Percentiles rank a stretch among this genome's conserved stretches.
These are phyloP conservation scores for Abrus precatorius DNA, from an alignment of 306 rosid species.

Conservation along the genomic window DNA sequence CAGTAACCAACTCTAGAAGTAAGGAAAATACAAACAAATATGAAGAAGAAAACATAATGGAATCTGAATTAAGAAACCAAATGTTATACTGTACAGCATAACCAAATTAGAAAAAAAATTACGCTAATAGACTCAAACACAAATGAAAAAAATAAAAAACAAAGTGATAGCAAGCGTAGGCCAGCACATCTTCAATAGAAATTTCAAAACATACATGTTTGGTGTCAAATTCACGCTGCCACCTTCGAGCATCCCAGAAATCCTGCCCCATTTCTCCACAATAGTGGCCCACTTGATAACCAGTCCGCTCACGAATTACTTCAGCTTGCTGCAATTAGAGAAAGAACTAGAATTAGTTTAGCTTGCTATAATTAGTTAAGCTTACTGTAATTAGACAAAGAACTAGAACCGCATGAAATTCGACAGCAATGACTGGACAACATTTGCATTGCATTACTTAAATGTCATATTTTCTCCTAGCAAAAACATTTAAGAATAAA, in stretches of 20 bases:
- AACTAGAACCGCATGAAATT: slow-evolving; percentile 28
- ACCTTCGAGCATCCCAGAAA: slow-evolving; percentile 97
- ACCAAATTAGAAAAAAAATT: not conserved
- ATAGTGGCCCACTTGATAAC: slow-evolving; percentile 94
- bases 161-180: slow-evolving; percentile 30
- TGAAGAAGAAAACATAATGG: slow-evolving; percentile 19
- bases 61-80: slow-evolving; percentile 32
- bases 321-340: slow-evolving; percentile 91
- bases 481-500: slow-evolving; percentile 22
- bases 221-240: slow-evolving; percentile 92
- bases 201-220: slow-evolving; percentile 71
- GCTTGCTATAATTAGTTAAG: slow-evolving; percentile 78
- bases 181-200: slow-evolving; percentile 35
- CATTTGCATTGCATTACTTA: slow-evolving; percentile 3
- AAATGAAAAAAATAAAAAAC: slow-evolving; percentile 22
- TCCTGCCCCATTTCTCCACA: slow-evolving; percentile 99
- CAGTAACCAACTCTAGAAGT: slow-evolving; percentile 1
- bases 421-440: slow-evolving; percentile 12
- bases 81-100: slow-evolving; percentile 25
- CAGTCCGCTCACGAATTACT: slow-evolving; percentile 95
- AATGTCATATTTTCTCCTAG: not conserved
- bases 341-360: slow-evolving; percentile 62
- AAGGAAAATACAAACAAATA: not conserved
- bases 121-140: not conserved
- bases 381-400: slow-evolving; percentile 65